phyloP scores from a whole-genome alignment of 108 stramenopile species.

The Stephanodiscus triporus region DNA sequence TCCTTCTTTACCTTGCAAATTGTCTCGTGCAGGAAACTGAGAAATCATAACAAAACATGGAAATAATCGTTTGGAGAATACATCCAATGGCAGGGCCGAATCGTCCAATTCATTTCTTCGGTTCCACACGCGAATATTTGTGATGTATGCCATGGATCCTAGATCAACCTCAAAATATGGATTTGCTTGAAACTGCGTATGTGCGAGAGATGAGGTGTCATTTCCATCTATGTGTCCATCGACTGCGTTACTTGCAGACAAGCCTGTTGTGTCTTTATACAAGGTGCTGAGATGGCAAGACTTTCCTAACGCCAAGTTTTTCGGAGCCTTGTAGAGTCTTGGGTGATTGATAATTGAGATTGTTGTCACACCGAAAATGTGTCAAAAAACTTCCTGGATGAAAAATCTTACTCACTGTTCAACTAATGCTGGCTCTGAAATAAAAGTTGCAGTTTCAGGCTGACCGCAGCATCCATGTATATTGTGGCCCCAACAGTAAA shows the following conservation, averaged over 20 bases:
- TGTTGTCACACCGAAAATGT: neutral
- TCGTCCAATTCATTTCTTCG: slow-evolving; percentile 63
- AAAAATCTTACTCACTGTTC: neutral
- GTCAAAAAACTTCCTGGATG: neutral
- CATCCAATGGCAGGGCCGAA: slow-evolving; percentile 32
- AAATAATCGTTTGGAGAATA: slow-evolving; percentile 52
- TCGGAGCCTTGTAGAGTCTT: slow-evolving; percentile 43
- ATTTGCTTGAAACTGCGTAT: slow-evolving; percentile 39
- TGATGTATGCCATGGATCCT: slow-evolving; percentile 18
- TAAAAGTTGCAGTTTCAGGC: slow-evolving; percentile 26
- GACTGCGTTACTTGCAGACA: slow-evolving; percentile 24
- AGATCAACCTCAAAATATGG: slow-evolving; percentile 54
- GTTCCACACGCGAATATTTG: slow-evolving; percentile 61
- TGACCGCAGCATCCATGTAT: slow-evolving; percentile 65
- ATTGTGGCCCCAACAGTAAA: slow-evolving; percentile 71
- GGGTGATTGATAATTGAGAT: neutral
- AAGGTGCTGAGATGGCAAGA: slow-evolving; percentile 13
- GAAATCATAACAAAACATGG: slow-evolving; percentile 69
- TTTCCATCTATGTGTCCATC: slow-evolving; percentile 40
- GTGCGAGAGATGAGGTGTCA: slow-evolving; percentile 7
- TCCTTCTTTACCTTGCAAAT: slow-evolving; percentile 35
- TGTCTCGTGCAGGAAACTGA: slow-evolving; percentile 44
- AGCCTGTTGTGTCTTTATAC: slow-evolving; percentile 27
- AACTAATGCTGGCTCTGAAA: slow-evolving; percentile 40
- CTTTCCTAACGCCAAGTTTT: slow-evolving; percentile 34